Evolutionary conservation across 345 rosid genomes (phyloP).

Genomic region (Aurinia saxatilis): DNA sequence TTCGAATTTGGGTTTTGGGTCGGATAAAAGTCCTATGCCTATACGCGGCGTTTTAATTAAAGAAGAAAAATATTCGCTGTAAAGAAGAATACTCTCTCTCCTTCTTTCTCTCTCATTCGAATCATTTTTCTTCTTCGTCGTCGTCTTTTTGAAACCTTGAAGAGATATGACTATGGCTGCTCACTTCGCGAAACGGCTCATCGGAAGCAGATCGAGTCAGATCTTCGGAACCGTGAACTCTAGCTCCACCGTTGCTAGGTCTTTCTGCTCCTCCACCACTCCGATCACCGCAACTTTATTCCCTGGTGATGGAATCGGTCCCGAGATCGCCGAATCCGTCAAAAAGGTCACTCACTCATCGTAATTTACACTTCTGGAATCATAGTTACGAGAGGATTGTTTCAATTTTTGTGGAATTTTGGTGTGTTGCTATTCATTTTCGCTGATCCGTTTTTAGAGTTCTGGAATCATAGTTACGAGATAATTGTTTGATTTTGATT

Average conservation of each 20-base stretch:
- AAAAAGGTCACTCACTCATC: constrained; percentile 55
- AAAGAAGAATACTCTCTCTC: not conserved
- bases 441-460: no score
- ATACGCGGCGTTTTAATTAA: constrained; percentile 4
- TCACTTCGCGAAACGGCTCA: constrained; percentile 21
- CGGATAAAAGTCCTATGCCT: no score
- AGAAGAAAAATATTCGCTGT: constrained; percentile 11
- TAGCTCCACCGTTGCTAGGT: constrained; percentile 34
- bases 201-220: constrained; percentile 30
- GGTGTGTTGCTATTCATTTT: no score
- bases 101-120: constrained; percentile 1
- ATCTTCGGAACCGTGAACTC: constrained; percentile 34
- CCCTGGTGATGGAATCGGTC: constrained; percentile 99
- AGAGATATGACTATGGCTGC: constrained; percentile 35
- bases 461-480: not conserved
- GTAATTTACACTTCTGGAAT: not conserved
- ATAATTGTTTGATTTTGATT: constrained; percentile 5
- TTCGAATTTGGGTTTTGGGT: no score
- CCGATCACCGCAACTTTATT: constrained; percentile 88
- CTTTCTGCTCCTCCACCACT: constrained; percentile 48
- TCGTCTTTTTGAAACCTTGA: constrained; percentile 24
- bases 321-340: constrained; percentile 96
- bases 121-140: constrained; percentile 3
- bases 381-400: not conserved
- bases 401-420: not conserved